Base-by-base conservation (phyloP, 2,329 filamentous ascomycete species). In the Aspergillus glaucus region DNA sequence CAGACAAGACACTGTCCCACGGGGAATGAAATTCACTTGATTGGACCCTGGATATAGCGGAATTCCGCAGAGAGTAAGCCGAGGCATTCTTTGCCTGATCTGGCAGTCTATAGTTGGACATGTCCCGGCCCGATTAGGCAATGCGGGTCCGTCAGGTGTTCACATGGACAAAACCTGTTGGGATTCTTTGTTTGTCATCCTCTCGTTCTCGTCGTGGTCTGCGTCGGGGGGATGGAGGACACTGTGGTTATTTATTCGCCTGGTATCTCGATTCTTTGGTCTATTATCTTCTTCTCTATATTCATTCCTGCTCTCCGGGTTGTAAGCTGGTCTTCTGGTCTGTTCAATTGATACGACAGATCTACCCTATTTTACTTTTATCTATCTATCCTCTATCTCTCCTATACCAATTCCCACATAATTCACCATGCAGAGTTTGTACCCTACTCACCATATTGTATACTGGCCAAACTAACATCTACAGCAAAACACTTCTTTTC, bases 401-500 rank as follows among this genome's bases (percentile, higher is more conserved):
- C 17, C n/a, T 21, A 21, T 40, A 17, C 40, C 40, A 22, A 22
- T 43, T 43, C 17, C 5, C 40, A 12, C 6, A 12, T 5, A 30
- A 30, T 12, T 17, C 55, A 63, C 53, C 45, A 70, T 70, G 66
- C 65, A 69, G 52, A 69, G 67, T 70, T 64, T 26, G 63, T 61
- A 46, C 36, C 47, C 32, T 26, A 34, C 48, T 17, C 40, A n/a
- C 36, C 45, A 22, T 6, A 22, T 22, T 28, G 39, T 43, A 48
- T 43, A 30, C 43, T 28, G 34, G 50, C 37, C 50, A 52, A 21
- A 55, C 50, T 46, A 39, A 45, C 43, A 42, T 19, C 32, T 22
- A 39, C 47, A 72, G 70, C 68, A 49, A 94, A 93, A 75, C 91
- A 96, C 74, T 95, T 96, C 76, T 82, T 95, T 75, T 84, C 89